Evolutionary conservation across 192 early-diverging fungal species (phyloP), one percentile per base, ranked within the genome.

Genomic region (Chytriomyces sp.): DNA sequence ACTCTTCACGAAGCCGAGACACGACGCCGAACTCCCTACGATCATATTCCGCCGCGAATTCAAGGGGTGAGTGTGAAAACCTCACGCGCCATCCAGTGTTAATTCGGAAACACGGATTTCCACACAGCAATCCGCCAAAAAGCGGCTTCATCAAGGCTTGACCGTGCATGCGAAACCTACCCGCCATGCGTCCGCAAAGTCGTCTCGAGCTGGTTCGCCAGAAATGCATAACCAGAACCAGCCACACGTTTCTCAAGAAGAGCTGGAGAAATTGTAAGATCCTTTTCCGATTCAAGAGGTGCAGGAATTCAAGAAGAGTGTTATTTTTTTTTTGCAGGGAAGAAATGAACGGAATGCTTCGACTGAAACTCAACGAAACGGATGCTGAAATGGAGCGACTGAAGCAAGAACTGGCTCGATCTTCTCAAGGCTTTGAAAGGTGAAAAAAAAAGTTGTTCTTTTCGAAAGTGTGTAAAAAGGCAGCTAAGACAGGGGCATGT

Each of bases 21-120:
- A 3, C 72, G 82, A 24, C 84, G 86, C 49, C 63, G 81, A 45
- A 79, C 78, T 1, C 79, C 82, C 26, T 89, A 89, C 68, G 83
- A 83, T 26, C 88, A 89, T 77, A 89, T 89, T 49, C 84, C 86
- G 6, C 86, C 88, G 10, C 66, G 88, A 50, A 82, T 86, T 64
- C 73, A 75, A 65, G 73, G 45, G 6, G 73, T 75, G 45, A n/a
- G 60, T 47, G 9, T 47, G 9, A 47, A 24, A 48, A 20, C 0
- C 28, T 68, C 18, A 16, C 26, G 46, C 11, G 5, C 43, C 48
- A 57, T 20, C 53, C 35, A 35, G 35, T 3, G 35, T 4, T 35
- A 35, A 35, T 35, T 35, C 2, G 35, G 28, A 5, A 47, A 1
- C 26, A 24, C 23, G n/a, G 13, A 60, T 69, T 45, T 26, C 45